Evolutionary conservation across 768 basidiomycete genomes (phyloP).

Genomic region (Pleurotus tuber-regium): DNA sequence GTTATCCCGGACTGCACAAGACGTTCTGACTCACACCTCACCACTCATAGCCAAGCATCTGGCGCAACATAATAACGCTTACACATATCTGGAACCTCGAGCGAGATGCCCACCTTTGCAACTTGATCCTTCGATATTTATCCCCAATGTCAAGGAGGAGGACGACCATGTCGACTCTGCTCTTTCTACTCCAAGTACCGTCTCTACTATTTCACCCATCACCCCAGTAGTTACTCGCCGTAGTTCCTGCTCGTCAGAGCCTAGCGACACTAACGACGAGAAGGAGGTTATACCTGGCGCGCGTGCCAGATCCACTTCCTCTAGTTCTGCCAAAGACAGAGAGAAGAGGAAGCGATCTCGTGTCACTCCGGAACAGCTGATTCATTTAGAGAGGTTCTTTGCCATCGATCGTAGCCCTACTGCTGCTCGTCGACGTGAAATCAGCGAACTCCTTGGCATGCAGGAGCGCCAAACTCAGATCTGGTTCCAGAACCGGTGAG

Average conservation of each 20-base stretch:
- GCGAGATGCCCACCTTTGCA: constrained; percentile 21
- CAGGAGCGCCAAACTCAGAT: constrained; percentile 86
- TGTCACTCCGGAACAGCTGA: constrained; percentile 79
- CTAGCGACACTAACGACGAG: constrained; percentile 28
- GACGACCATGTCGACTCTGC: constrained; percentile 17
- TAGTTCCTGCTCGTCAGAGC: constrained; percentile 21
- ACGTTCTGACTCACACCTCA: not conserved
- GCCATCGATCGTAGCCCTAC: constrained; percentile 68
- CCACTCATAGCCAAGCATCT: constrained; percentile 24
- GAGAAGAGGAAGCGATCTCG: constrained; percentile 75
- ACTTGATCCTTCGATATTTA: constrained; percentile 19
- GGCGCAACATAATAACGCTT: constrained; percentile 22
- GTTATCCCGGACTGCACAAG: not conserved
- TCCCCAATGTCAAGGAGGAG: constrained; percentile 13
- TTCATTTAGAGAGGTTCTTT: constrained; percentile 71
- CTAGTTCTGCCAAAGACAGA: constrained; percentile 30
- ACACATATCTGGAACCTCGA: constrained; percentile 17
- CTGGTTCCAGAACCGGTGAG: constrained; percentile 85
- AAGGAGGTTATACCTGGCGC: constrained; percentile 32
- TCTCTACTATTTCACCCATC: constrained; percentile 27
- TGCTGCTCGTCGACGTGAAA: constrained; percentile 67
- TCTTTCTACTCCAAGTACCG: constrained; percentile 23
- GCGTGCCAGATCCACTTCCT: constrained; percentile 28
- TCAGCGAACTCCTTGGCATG: constrained; percentile 74
- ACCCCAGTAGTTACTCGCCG: constrained; percentile 21